Evolutionary conservation across 139 green algal genomes (phyloP), one percentile per base, ranked within the genome.

Genomic region (Volvox reticuliferus): DNA sequence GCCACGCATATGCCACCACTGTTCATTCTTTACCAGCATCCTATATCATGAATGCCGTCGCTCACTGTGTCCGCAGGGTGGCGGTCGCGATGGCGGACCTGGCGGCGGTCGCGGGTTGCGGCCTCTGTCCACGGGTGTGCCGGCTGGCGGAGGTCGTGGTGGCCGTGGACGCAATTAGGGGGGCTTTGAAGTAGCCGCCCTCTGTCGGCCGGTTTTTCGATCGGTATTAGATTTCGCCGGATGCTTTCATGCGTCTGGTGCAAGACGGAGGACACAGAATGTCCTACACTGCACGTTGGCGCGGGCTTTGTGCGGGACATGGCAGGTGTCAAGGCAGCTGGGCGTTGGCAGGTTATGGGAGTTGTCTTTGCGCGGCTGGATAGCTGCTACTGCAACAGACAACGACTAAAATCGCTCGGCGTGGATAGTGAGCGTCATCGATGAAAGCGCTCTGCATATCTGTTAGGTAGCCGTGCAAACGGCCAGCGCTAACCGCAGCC

Each of bases 101-200:
- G 86, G 86, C 20, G 86, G 87, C 19, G 87, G 87, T 63, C 87
- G 87, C 13, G 87, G 87, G 13, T 63, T 91, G 76, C 33, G 87
- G 33, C 87, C 87, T 12, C 76, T 79, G 24, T 33, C 87, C 1
- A 91, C 87, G 13, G 87, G 87, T 24, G 62, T 91, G 61, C 87
- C 87, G 12, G 78, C 65, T 35, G 76, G 76, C 33, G 87, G 86
- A 3, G 86, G 81, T 65, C 61, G 81, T 12, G 81, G 81, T 30
- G 61, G 81, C 81, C 61, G 81, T 30, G 81, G 81, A 0, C 81
- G 81, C 81, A 77, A 87, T n/a, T 87, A 30, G 32, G 32, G 62
- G 12, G 21, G 12, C 65, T 28, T 24, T 73, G 21, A 12, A 73
- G 6, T 24, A 12, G 65, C 65, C 21, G 6, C 65, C 16, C 21